Evolutionary conservation across 148 eudicot species (phyloP), one percentile per base, ranked within the genome.

Genomic region (Selenicereus undatus): DNA sequence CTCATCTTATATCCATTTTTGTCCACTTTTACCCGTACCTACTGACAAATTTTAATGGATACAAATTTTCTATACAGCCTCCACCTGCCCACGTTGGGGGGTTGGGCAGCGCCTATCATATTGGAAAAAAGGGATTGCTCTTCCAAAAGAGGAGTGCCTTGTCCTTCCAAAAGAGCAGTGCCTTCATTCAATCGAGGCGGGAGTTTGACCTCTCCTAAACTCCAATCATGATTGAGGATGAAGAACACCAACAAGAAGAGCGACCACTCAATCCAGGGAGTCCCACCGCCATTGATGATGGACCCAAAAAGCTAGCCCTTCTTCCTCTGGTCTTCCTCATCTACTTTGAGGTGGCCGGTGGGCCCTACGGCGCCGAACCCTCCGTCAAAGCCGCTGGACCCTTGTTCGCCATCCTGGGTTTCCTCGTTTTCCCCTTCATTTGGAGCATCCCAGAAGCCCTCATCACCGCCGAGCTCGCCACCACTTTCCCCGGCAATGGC

Each of bases 391-490:
- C 88, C 30, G 84, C 77, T 26, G 88, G 88, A 0, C 88, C 86
- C 0, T 81, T 86, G 1, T 51, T 84, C 8, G 84, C 86, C 30
- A 76, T 86, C 26, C 76, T 86, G 26, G 86, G 84, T 26, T 86
- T 86, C 76, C 82, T 86, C n/a, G 60, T 83, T 32, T 86, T 84
- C 77, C 86, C 88, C n/a, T 86, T 83, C 80, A 83, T 86, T 26
- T 83, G 86, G 88, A 86, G 88, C 71, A 81, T 86, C 14, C 88
- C 86, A 12, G 88, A 86, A 42, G 88, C 86, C 60, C 84, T 86
- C 4, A 30, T 86, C 81, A 86, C 89, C 24, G 89, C 89, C n/a
- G 89, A 86, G 74, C 89, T 86, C 14, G 84, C 89, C 77, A 86
- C 89, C 73, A 54, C 88, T 20, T 86, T 81, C 75, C 88, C 86